Percentiles rank a stretch among this genome's conserved stretches.
phyloP scores from a whole-genome alignment of 2,329 filamentous ascomycete species.

The Drechslerella stenobrocha region DNA sequence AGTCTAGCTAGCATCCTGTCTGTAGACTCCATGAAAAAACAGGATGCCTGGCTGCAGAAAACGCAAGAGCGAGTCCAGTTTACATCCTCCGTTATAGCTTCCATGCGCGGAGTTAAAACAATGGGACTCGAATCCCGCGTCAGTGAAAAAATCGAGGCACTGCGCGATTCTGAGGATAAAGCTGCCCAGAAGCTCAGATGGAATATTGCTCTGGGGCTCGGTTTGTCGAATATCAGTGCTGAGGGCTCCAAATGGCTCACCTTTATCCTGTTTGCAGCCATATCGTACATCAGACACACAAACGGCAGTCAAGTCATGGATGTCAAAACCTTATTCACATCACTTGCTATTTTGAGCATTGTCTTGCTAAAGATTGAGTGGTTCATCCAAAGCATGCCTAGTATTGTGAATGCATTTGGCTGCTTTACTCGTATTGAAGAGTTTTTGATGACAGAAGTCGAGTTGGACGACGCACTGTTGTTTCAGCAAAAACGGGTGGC shows the following conservation, averaged over 20 bases:
- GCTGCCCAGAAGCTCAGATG: slow-evolving; percentile 26
- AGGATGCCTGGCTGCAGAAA: slow-evolving; percentile 39
- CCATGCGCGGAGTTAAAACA: slow-evolving; percentile 44
- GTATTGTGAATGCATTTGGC: slow-evolving; percentile 29
- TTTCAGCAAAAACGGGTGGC: not conserved
- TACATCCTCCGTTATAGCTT: slow-evolving; percentile 43
- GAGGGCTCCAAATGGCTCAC: slow-evolving; percentile 48
- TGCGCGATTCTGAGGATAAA: slow-evolving; percentile 30
- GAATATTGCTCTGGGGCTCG: slow-evolving; percentile 17
- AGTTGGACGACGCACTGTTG: slow-evolving; percentile 15
- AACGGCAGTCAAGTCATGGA: slow-evolving; percentile 25
- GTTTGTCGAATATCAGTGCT: slow-evolving; percentile 23
- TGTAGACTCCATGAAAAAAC: slow-evolving; percentile 17
- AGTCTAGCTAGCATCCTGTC: slow-evolving; percentile 25
- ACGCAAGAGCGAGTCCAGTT: slow-evolving; percentile 44
- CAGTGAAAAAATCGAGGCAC: slow-evolving; percentile 13
- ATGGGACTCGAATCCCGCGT: slow-evolving; percentile 36
- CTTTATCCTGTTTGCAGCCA: slow-evolving; percentile 33
- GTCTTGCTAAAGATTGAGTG: slow-evolving; percentile 25
- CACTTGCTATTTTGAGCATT: slow-evolving; percentile 38
- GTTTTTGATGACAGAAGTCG: slow-evolving; percentile 34
- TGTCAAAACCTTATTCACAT: slow-evolving; percentile 39
- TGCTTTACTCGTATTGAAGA: slow-evolving; percentile 39
- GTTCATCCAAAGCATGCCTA: slow-evolving; percentile 34
- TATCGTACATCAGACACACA: slow-evolving; percentile 23